These are phyloP conservation scores for Exophiala sp. DNA, from an alignment of 2,329 filamentous ascomycete species.

Conservation along the genomic window DNA sequence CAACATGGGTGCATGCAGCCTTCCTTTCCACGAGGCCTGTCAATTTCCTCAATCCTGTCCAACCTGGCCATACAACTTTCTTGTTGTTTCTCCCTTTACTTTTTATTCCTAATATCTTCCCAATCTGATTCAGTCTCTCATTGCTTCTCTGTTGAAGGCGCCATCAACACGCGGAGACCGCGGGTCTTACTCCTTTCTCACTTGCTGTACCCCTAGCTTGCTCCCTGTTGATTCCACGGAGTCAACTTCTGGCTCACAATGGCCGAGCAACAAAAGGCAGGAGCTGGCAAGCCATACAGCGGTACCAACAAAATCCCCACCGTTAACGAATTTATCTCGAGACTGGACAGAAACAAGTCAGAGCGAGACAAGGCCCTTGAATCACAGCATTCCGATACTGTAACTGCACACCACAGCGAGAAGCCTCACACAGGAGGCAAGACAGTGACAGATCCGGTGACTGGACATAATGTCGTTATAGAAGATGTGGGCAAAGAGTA, in stretches of 20 bases:
- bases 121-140: background rate
- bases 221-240: background rate
- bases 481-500: slow-evolving; percentile 72
- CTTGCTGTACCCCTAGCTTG: background rate
- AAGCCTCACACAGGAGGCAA: slow-evolving; percentile 49
- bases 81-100: background rate
- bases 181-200: background rate
- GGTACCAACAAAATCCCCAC: slow-evolving; percentile 81
- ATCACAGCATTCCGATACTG: slow-evolving; percentile 42
- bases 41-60: background rate
- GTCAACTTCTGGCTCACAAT: slow-evolving; percentile 1
- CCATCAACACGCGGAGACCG: no score
- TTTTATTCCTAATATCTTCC: background rate
- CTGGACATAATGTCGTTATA: slow-evolving; percentile 79
- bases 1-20: background rate
- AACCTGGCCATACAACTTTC: background rate
- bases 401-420: slow-evolving; percentile 47
- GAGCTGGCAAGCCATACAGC: slow-evolving; percentile 69
- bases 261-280: slow-evolving; percentile 38
- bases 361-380: slow-evolving; percentile 71
- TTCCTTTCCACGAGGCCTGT: background rate
- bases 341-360: slow-evolving; percentile 74
- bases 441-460: slow-evolving; percentile 79
- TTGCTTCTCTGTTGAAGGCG: background rate
- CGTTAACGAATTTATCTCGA: slow-evolving; percentile 76